A percentile compares a stretch with the other conserved stretches of the same genome.
Evolutionary conservation across 2,329 filamentous ascomycete species (phyloP).

Genomic region (Colletotrichum salicis): DNA sequence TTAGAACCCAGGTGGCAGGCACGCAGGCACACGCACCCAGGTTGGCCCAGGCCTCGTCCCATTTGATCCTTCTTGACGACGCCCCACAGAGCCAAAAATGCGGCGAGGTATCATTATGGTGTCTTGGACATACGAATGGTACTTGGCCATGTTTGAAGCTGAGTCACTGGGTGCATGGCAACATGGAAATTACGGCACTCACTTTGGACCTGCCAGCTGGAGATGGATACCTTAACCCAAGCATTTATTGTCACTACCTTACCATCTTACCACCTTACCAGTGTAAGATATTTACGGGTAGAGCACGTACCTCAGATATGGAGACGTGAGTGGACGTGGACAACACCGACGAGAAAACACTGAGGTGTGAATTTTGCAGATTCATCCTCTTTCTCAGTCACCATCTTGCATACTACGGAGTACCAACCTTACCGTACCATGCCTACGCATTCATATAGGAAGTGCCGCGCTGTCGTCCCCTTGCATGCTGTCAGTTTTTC

Average conservation of each 20-base stretch:
- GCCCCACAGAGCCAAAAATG: constrained; percentile 21
- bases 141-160: not conserved
- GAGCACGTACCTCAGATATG: not conserved
- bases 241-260: not conserved
- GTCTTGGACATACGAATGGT: not conserved
- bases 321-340: not conserved
- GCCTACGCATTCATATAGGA: not conserved
- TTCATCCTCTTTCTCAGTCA: not conserved
- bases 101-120: not conserved
- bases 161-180: not conserved
- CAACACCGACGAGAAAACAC: not conserved
- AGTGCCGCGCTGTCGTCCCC: not conserved
- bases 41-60: constrained; percentile 14
- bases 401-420: not conserved
- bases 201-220: not conserved
- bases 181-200: not conserved
- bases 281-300: too few relatives aligned
- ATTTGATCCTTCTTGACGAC: constrained; percentile 17
- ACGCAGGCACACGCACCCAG: not conserved
- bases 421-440: too few relatives aligned
- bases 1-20: not conserved
- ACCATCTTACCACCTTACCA: too few relatives aligned
- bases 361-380: not conserved
- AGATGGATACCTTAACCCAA: not conserved
- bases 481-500: not conserved